Evolutionary conservation across 2,329 filamentous ascomycete species (phyloP), one percentile per base, ranked within the genome.

Genomic region (Cercospora sp.): DNA sequence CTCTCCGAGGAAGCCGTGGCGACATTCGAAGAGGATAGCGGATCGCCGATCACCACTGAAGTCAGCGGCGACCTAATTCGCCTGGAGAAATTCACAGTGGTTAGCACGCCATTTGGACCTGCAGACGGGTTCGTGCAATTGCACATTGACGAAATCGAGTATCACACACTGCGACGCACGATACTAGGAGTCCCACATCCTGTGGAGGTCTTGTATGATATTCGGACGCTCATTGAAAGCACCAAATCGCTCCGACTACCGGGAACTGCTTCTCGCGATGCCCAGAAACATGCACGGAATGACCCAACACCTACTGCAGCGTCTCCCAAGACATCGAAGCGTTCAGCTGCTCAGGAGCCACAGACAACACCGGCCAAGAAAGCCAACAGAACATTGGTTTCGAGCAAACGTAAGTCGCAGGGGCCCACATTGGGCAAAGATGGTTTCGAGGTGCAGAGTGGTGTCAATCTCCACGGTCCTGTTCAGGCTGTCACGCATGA

Each of bases 31-130:
- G 69, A 66, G 10, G 75, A 74, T 23, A 68, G 69, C 9, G 74
- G 68, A 2, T 72, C 70, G 31, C 42, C 69, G 9, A 60, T 76
- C 18, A 66, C 42, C 30, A 36, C 36, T 6, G 71, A 75, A 20
- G 71, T 70, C 23, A 73, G 65, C 9, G 73, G 73, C 20, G 76
- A 78, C 65, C 65, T 78, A 9, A 63, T 78, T 28, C 64, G 69
- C 13, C 57, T 75, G 53, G 65, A 59, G 16, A 53, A 58, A 13
- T 66, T 74, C 60, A 75, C 70, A 0, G 65, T 77, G 8, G 65
- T 76, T 45, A 76, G 74, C 66, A 76, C 75, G 1, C 68, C 73
- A 1, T 72, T 72, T 30, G 76, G 75, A 20, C 70, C 72, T 9
- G 53, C 66, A 13, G 72, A 76, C 30, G 71, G 70, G 8, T 71